Conservation (phyloP, 208 protist genomes). For the Trypanosoma vivax region DNA sequence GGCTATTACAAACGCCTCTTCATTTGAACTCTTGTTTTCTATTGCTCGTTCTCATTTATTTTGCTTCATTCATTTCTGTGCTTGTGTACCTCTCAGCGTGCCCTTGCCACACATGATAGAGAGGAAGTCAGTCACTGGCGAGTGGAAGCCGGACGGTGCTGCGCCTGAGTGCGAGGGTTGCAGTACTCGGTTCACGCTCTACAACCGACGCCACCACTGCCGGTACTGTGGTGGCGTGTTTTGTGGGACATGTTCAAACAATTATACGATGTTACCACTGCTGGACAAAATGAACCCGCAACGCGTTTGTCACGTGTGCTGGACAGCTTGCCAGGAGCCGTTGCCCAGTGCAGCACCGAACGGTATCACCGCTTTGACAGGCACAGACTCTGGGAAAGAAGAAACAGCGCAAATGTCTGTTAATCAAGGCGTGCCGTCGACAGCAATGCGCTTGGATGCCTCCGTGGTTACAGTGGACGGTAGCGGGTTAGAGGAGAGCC, state of each 20-base stretch:
- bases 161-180: constrained; percentile 27
- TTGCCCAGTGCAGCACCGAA: not conserved
- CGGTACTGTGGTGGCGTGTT: constrained; percentile 35
- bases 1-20: no score
- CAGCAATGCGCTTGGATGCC: no score
- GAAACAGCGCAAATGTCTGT: no score
- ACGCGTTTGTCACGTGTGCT: constrained; percentile 38
- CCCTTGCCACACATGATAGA: not conserved
- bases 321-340: no score
- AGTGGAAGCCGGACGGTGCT: constrained; percentile 27
- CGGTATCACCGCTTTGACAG: not conserved
- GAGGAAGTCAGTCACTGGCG: constrained; percentile 7
- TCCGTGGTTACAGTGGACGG: no score
- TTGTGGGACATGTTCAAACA: constrained; percentile 29
- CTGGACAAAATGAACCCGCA: constrained; percentile 22
- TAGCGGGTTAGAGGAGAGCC: no score
- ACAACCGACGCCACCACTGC: constrained; percentile 30
- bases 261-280: constrained; percentile 14
- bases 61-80: constrained; percentile 1
- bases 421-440: no score
- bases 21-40: no score
- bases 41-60: no score
- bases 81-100: not conserved
- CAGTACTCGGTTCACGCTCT: constrained; percentile 20
- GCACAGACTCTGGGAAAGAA: no score